Evolutionary conservation across 129 eudicot species (phyloP), one percentile per base, ranked within the genome.

Genomic region (Scalesia atractyloides): DNA sequence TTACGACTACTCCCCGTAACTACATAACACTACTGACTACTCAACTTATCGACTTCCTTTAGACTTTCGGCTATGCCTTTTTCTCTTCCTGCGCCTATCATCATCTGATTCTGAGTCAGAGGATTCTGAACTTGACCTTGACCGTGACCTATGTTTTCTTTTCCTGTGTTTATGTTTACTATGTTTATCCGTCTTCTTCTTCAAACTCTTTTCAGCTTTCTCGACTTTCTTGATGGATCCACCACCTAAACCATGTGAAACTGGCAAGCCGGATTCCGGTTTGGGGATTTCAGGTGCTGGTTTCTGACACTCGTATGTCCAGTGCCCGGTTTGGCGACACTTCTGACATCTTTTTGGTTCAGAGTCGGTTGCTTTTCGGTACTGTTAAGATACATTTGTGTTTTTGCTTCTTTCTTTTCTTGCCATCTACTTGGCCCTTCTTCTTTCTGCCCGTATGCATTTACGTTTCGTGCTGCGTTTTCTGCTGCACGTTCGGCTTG

Each of bases 361-460:
- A 94, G 33, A 26, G 89, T 81, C 36, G 92, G 97, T 81, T 86
- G 96, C 69, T 94, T 94, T 80, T 94, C 98, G 8, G 98, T 90
- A 52, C 98, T 90, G 86, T 86, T 84, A 43, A 94, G 48, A 73
- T 94, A 94, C 98, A 94, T 94, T 80, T 94, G 97, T 62, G 96
- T 81, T 81, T 94, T 94, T 41, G 89, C 91, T 79, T 90, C 97
- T 83, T 94, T 90, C 79, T 96, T 90, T 75, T 94, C 98, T 79
- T 94, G 98, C 98, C 98, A 94, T 84, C 98, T 86, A 57, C 98
- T 94, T 0, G 98, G 98, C 66, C 98, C 98, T 81, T 94, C 98
- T 81, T 94, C 98, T 83, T 94, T 94, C 79, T 94, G 98, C 9
- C 98, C 98, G 54, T 94, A 94, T 9, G 98, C 98, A 73, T 94